phyloP scores from a whole-genome alignment of 2,329 filamentous ascomycete genomes.

The Penicillium sp. region DNA sequence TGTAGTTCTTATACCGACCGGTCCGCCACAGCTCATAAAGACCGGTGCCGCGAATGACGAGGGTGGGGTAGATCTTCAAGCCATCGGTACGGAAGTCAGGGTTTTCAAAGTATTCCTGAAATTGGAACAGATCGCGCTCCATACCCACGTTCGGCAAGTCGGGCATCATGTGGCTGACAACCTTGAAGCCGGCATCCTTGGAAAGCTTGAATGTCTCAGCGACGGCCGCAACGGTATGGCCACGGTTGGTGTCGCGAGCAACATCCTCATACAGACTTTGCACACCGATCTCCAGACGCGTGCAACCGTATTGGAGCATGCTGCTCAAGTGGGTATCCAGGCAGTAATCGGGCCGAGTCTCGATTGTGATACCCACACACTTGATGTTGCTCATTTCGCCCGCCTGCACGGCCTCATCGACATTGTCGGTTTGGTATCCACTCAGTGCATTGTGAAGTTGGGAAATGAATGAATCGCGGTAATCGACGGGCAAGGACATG shows the following conservation, averaged over 20 bases:
- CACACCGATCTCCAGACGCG: conserved; percentile 88
- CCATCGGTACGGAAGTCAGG: conserved; percentile 95
- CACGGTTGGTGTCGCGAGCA: conserved; percentile 94
- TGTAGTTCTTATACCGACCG: conserved; percentile 97
- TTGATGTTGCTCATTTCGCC: conserved; percentile 97
- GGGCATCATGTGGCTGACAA: conserved; percentile 99
- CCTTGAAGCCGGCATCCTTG: conserved; percentile 98
- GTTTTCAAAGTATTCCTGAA: conserved; percentile 96
- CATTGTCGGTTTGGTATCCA: conserved; percentile 89
- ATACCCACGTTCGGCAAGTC: conserved; percentile 97
- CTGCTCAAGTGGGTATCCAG: conserved; percentile 90
- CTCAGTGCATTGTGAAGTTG: conserved; percentile 96
- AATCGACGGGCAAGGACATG: conserved; percentile 89
- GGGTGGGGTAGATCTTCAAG: conserved; percentile 95
- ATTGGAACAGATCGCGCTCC: conserved; percentile 96
- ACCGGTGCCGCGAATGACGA: conserved; percentile 94
- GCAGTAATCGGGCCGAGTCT: conserved; percentile 96
- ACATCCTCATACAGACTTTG: conserved; percentile 98
- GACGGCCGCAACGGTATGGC: conserved; percentile 92
- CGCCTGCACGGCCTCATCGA: conserved; percentile 91
- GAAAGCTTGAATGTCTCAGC: conserved; percentile 96
- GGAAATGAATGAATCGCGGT: conserved; percentile 90
- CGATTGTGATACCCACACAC: conserved; percentile 97
- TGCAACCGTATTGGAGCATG: conserved; percentile 98
- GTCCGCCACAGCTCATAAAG: conserved; percentile 98